These are phyloP conservation scores for Backusella australiensis DNA, from an alignment of 192 early-diverging fungal genomes.

Conservation along the genomic window DNA sequence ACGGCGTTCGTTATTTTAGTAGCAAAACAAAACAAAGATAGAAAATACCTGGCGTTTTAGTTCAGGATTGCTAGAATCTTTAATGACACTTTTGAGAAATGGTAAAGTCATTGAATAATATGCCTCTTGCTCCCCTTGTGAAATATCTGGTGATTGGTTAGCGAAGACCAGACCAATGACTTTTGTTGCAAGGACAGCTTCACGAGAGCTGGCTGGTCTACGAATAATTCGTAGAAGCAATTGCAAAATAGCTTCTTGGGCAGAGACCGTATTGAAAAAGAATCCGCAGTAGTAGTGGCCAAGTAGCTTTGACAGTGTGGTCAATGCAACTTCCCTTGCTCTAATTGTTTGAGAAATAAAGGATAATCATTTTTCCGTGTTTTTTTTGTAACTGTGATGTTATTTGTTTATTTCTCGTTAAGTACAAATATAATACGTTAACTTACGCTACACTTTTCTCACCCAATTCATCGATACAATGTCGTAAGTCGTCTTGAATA, in stretches of 20 bases:
- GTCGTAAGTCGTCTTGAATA: background rate
- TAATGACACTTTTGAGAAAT: background rate
- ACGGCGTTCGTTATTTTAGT: background rate
- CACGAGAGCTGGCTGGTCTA: background rate
- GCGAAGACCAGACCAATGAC: background rate
- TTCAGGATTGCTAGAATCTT: background rate
- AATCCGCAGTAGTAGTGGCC: background rate
- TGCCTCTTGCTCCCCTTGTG: background rate
- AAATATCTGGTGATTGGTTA: conserved; percentile 6
- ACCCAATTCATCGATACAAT: conserved; percentile 6
- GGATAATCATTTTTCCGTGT: background rate
- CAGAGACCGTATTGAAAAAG: background rate
- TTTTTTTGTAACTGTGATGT: background rate
- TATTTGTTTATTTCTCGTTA: background rate
- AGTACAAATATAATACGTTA: background rate
- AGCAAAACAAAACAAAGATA: background rate
- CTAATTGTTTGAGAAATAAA: background rate
- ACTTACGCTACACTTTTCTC: conserved; percentile 1
- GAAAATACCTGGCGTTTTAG: conserved; percentile 5
- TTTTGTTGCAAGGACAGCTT: background rate
- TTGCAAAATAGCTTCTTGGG: background rate
- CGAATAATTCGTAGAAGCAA: background rate
- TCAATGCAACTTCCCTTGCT: background rate
- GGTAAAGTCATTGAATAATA: background rate
- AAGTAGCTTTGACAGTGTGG: background rate